Evolutionary conservation across 139 green algal genomes (phyloP), one percentile per base, ranked within the genome.

Genomic region (Eudorina sp.): DNA sequence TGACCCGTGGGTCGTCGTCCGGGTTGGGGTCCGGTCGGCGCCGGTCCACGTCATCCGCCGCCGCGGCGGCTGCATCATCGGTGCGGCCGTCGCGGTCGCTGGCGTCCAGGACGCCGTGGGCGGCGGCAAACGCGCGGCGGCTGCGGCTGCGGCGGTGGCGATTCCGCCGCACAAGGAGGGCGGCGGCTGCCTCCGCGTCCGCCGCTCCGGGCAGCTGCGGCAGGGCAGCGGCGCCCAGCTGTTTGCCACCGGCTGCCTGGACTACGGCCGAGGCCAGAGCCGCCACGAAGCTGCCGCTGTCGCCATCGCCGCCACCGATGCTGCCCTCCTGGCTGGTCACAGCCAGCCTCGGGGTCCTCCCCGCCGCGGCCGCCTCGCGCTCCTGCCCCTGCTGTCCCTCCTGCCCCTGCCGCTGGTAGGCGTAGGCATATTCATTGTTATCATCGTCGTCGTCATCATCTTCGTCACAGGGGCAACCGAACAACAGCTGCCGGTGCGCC

Each of bases 401-500:
- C 31, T 27, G n/a, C 34, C 43, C 46, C 31, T 51, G 5, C 23
- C 38, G 21, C 21, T 84, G 16, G 5, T 27, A 53, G 27, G 64
- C 45, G 7, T 36, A 40, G 16, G 70, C 83, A 14, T 79, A 45
- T 6, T 72, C 51, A 4, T 23, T n/a, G n/a, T n/a, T n/a, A n/a
- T 53, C 36, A 34, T 84, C 31, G 5, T 27, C 77, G 27, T 82
- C 45, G 7, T 36, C 70, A 36, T 81, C 83, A 14, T 79, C 64
- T 6, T 72, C 51, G 16, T 23, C 27, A 51, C 83, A 88, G 16
- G 83, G 48, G 46, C 83, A 88, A 8, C 83, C 83, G 38, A 88
- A 88, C 68, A 60, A 81, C 4, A 88, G 23, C 36, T 48, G 66
- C 48, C 41, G 58, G 18, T 78, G 83, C 34, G 25, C 68, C 83